Percentiles rank a stretch among this genome's conserved stretches.
Evolutionary conservation across 305 asterid species (phyloP).

Genomic region (Rubia peregrina): DNA sequence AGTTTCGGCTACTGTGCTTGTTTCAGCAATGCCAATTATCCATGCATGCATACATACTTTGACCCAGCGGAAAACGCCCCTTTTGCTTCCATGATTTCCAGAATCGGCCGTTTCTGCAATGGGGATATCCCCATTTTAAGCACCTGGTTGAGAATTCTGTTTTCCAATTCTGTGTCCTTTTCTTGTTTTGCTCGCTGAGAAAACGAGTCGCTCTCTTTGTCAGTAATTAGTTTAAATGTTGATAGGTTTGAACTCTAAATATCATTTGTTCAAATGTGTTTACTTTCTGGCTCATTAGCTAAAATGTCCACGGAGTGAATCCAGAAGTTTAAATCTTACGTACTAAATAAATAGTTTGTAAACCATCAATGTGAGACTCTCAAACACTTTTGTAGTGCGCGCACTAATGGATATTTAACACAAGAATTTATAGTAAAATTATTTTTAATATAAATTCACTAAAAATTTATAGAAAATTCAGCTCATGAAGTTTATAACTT

Average conservation of each 20-base stretch:
- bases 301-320: no score
- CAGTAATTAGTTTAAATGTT: neutral
- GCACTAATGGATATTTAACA: no score
- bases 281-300: neutral
- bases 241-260: neutral
- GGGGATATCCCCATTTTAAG: neutral
- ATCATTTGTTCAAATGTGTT: neutral
- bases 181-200: neutral
- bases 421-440: no score
- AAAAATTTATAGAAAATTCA: no score
- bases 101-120: conserved; percentile 9
- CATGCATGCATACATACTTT: conserved; percentile 19
- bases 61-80: conserved; percentile 6
- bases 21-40: neutral
- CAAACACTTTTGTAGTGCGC: no score
- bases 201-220: neutral
- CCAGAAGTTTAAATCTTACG: no score
- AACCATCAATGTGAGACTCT: no score
- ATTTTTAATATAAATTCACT: no score
- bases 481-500: no score
- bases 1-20: conserved; percentile 2
- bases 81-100: conserved; percentile 12
- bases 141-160: neutral
- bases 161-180: neutral
- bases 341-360: no score